Evolutionary conservation across 176 grass and related monocot species (phyloP).

Genomic region (Elymus sibiricus): DNA sequence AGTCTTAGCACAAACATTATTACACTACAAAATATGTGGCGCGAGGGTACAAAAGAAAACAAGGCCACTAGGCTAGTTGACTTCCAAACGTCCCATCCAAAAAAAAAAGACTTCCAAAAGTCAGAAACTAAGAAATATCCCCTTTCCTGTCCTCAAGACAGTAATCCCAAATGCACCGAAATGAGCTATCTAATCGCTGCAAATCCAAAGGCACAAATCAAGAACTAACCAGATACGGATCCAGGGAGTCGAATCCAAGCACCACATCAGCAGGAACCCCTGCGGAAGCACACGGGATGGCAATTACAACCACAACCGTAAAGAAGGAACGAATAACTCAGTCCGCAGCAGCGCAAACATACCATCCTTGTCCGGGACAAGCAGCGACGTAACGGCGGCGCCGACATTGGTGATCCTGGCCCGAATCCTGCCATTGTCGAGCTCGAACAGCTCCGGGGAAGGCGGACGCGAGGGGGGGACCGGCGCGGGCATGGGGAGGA

Average conservation of each 20-base stretch:
- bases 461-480: background rate
- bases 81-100: background rate
- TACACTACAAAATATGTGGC: too few relatives aligned
- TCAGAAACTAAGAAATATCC: conserved; percentile 16
- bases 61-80: background rate
- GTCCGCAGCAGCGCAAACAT: background rate
- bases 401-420: conserved; percentile 76
- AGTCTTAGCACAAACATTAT: too few relatives aligned
- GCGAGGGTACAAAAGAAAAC: background rate
- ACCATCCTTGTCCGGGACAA: conserved; percentile 77
- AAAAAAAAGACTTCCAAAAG: background rate
- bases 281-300: conserved; percentile 15
- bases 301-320: background rate
- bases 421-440: conserved; percentile 53
- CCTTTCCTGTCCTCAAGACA: background rate
- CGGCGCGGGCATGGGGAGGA: background rate
- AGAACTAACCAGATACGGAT: conserved; percentile 71
- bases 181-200: background rate
- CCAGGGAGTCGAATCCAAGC: conserved; percentile 84
- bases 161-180: background rate
- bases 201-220: background rate
- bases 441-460: conserved; percentile 54
- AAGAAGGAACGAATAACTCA: background rate
- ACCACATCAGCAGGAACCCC: conserved; percentile 81
- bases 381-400: conserved; percentile 70